Evolutionary conservation across 257 asterid genomes (phyloP).

Genomic region (Nicotiana tomentosiformis): DNA sequence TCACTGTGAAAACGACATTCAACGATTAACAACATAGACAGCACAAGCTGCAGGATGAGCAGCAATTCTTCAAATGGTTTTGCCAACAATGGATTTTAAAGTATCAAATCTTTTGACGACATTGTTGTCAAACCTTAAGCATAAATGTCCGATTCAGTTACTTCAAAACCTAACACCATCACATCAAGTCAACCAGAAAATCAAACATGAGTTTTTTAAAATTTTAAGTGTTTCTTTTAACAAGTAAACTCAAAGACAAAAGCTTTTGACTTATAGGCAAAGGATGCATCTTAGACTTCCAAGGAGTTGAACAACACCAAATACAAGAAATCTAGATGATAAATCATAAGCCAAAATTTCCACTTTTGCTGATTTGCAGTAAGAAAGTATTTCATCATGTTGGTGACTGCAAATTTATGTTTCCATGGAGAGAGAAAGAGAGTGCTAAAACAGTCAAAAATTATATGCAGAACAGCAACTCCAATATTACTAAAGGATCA

Average conservation of each 20-base stretch:
- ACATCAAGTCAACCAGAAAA: not conserved
- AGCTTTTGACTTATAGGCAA: no score
- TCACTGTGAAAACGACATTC: conserved; percentile 19
- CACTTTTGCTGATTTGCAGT: not conserved
- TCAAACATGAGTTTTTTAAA: not conserved
- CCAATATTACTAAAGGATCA: not conserved
- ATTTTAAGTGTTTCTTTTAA: not conserved
- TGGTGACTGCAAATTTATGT: not conserved
- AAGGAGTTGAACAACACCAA: not conserved
- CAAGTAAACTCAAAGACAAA: no score
- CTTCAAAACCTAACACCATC: not conserved
- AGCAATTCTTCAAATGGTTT: not conserved
- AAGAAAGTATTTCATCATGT: no score
- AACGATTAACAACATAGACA: not conserved
- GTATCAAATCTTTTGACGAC: not conserved
- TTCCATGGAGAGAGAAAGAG: not conserved
- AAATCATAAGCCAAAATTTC: not conserved
- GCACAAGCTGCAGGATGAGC: not conserved
- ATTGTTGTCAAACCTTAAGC: not conserved
- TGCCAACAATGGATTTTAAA: not conserved
- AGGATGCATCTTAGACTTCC: no score
- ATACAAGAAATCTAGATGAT: not conserved
- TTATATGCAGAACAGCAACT: not conserved
- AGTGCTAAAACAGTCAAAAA: not conserved
- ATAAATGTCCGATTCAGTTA: not conserved